Evolutionary conservation across 2,329 filamentous ascomycete genomes (phyloP).

Genomic region (Trichoderma atroviride): DNA sequence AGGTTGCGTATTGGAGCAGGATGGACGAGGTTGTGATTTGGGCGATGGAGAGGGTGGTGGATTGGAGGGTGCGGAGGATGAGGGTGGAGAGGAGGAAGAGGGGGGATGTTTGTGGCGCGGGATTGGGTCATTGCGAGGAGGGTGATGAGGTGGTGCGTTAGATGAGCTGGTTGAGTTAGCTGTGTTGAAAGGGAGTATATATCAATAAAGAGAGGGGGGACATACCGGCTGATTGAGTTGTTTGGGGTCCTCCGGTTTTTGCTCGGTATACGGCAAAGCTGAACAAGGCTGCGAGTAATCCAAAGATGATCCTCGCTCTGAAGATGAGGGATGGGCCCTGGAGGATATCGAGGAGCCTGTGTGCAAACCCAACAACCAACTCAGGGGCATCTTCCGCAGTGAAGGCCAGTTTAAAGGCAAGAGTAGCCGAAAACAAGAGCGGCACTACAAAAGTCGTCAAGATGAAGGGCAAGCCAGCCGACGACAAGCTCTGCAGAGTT

Average conservation of each 20-base stretch:
- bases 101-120: constrained; percentile 77
- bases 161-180: constrained; percentile 37
- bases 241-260: constrained; percentile 34
- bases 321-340: constrained; percentile 50
- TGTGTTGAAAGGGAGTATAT: not conserved
- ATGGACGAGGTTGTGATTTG: constrained; percentile 72
- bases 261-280: constrained; percentile 46
- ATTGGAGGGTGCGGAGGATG: constrained; percentile 54
- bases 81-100: constrained; percentile 76
- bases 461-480: constrained; percentile 47
- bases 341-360: constrained; percentile 45
- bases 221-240: constrained; percentile 37
- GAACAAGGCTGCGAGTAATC: constrained; percentile 47
- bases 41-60: constrained; percentile 51
- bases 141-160: constrained; percentile 70
- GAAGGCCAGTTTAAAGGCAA: constrained; percentile 88
- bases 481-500: constrained; percentile 47
- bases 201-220: not conserved
- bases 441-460: constrained; percentile 46
- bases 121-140: constrained; percentile 87
- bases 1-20: constrained; percentile 77
- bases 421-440: constrained; percentile 55
- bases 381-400: constrained; percentile 87
- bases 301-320: constrained; percentile 55
- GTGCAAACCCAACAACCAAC: constrained; percentile 59